A percentile compares a stretch with the other conserved stretches of the same genome.
Evolutionary conservation across 495 filamentous ascomycete genomes (phyloP).

Genomic region (Arthonia radiata): DNA sequence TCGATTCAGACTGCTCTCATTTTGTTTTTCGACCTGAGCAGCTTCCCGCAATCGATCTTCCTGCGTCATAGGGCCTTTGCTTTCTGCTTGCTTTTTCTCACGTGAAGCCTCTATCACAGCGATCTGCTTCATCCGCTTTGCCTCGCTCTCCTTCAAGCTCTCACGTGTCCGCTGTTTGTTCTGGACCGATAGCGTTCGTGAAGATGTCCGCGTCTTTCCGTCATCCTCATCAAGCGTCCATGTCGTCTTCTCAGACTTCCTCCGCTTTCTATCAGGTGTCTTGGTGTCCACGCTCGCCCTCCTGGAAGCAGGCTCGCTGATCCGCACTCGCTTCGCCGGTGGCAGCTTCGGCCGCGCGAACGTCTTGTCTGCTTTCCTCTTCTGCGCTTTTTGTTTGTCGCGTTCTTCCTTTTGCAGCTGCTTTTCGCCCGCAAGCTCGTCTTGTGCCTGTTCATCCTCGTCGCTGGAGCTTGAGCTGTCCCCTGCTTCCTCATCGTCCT

Average conservation of each 20-base stretch:
- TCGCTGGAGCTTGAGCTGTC: conserved; percentile 56
- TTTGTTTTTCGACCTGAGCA: conserved; percentile 54
- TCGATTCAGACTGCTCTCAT: conserved; percentile 71
- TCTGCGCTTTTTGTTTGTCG: no score
- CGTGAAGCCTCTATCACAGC: conserved; percentile 72
- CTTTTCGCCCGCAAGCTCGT: conserved; percentile 21
- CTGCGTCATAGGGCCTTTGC: conserved; percentile 69
- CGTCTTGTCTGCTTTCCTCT: conserved; percentile 43
- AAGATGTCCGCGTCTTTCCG: conserved; percentile 57
- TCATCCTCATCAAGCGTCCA: conserved; percentile 68
- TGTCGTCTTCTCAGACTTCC: conserved; percentile 76
- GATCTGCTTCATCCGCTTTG: conserved; percentile 50
- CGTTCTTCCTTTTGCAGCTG: conserved; percentile 21
- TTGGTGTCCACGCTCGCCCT: conserved; percentile 14
- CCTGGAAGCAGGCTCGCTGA: no score
- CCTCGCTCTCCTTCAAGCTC: conserved; percentile 62
- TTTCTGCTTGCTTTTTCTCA: conserved; percentile 49
- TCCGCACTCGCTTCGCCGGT: conserved; percentile 30
- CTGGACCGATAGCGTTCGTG: conserved; percentile 54
- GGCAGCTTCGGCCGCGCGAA: conserved; percentile 23
- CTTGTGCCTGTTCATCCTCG: conserved; percentile 35
- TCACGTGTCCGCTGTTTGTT: conserved; percentile 66
- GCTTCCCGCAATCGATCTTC: conserved; percentile 69
- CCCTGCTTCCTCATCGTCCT: conserved; percentile 32
- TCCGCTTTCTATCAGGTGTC: conserved; percentile 39